These are phyloP conservation scores for Tulasnella sp. DNA, from an alignment of 768 basidiomycete genomes.

Conservation along the genomic window DNA sequence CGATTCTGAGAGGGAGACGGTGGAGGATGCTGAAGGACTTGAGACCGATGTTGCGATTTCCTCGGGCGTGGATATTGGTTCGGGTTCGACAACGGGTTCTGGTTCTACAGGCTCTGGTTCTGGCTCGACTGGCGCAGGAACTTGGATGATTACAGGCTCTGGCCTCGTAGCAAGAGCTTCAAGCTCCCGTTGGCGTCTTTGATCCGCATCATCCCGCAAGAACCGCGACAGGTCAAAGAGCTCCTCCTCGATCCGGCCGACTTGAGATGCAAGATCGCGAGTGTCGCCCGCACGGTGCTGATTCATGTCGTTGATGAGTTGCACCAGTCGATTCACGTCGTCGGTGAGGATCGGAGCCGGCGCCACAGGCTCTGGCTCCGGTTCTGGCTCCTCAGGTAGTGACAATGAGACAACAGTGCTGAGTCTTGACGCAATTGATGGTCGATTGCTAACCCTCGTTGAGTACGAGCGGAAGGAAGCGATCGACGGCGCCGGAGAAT, in stretches of 20 bases:
- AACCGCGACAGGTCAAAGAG: constrained; percentile 41
- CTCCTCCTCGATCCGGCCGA: constrained; percentile 59
- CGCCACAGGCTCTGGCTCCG: not conserved
- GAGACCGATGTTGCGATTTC: not conserved
- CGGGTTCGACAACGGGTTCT: not conserved
- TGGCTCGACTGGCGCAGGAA: not conserved
- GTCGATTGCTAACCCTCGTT: not conserved
- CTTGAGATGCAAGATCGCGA: constrained; percentile 50
- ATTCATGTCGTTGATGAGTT: constrained; percentile 53
- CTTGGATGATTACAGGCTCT: not conserved
- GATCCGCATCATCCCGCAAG: constrained; percentile 16
- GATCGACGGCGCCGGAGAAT: not conserved
- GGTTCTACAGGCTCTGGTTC: not conserved
- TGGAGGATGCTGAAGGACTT: not conserved
- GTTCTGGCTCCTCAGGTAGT: not conserved
- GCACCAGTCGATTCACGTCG: constrained; percentile 31
- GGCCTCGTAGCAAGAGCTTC: not conserved
- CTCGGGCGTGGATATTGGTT: constrained; percentile 2
- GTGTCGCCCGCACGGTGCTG: constrained; percentile 50
- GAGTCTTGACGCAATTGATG: constrained; percentile 13
- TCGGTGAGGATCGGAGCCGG: constrained; percentile 33
- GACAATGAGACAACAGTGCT: constrained; percentile 10
- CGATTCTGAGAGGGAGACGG: not conserved
- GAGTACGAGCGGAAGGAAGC: not conserved
- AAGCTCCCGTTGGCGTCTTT: constrained; percentile 14